These are phyloP conservation scores for Chaetomiaceae sp. DNA, from an alignment of 2,329 filamentous ascomycete genomes.

Conservation along the genomic window DNA sequence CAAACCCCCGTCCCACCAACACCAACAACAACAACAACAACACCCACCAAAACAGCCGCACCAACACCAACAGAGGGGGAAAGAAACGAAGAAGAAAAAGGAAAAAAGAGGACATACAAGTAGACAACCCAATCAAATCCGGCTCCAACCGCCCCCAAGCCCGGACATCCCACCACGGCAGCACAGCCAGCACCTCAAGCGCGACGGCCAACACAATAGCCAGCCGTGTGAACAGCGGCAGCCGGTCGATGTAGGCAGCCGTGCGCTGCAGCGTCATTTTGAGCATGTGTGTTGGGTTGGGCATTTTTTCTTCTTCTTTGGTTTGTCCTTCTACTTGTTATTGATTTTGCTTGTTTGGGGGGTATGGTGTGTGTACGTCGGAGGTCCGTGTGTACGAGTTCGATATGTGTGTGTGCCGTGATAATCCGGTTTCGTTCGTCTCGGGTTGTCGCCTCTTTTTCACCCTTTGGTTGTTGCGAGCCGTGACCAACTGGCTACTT, in stretches of 20 bases:
- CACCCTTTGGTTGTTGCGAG: too few relatives aligned
- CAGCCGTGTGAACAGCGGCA: conserved; percentile 81
- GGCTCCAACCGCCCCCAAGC: conserved; percentile 78
- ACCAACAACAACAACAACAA: too few relatives aligned
- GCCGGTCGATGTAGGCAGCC: conserved; percentile 73
- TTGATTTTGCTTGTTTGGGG: background rate
- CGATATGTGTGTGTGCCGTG: too few relatives aligned
- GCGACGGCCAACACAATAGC: conserved; percentile 61
- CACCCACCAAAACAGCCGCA: too few relatives aligned
- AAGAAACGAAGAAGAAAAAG: background rate
- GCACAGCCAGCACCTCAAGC: conserved; percentile 65
- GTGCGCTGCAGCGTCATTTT: conserved; percentile 67
- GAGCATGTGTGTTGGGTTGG: conserved; percentile 32
- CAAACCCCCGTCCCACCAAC: too few relatives aligned
- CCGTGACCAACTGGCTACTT: too few relatives aligned
- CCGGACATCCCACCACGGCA: conserved; percentile 65
- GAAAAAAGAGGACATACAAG: conserved; percentile 57
- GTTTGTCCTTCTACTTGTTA: background rate
- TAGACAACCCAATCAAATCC: conserved; percentile 63
- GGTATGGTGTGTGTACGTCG: too few relatives aligned
- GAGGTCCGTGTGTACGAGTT: too few relatives aligned
- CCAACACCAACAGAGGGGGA: too few relatives aligned
- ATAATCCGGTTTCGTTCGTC: too few relatives aligned
- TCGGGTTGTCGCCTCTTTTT: too few relatives aligned
- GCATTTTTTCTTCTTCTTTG: conserved; percentile 19